phyloP scores from a whole-genome alignment of 2,329 filamentous ascomycete genomes.

The Cercospora nicotianae region DNA sequence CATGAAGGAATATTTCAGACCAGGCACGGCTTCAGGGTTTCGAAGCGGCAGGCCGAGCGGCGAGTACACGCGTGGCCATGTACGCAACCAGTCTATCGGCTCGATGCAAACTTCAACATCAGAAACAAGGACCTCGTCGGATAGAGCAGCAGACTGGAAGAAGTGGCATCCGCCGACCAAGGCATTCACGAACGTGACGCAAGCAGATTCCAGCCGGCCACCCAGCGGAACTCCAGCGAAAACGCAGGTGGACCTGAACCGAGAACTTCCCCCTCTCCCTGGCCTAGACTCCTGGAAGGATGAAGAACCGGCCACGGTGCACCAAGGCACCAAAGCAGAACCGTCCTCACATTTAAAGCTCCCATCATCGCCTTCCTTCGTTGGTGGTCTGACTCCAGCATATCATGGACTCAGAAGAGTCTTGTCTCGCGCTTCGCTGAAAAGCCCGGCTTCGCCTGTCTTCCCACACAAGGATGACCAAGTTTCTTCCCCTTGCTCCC shows the following conservation, averaged over 20 bases:
- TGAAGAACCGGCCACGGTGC: constrained; percentile 11
- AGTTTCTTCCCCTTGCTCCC: constrained; percentile 13
- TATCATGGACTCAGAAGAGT: constrained; percentile 17
- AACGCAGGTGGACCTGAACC: constrained; percentile 45
- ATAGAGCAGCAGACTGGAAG: constrained; percentile 17
- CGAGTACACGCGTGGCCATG: constrained; percentile 37
- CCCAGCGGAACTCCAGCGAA: constrained; percentile 15
- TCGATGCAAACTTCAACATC: constrained; percentile 30
- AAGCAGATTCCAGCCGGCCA: constrained; percentile 14
- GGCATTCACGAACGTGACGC: constrained; percentile 15
- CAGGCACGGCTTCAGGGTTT: constrained; percentile 30
- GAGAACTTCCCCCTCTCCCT: constrained; percentile 50
- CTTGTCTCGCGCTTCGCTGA: constrained; percentile 15
- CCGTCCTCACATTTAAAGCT: background rate
- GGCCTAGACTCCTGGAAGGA: constrained; percentile 46
- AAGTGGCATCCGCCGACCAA: constrained; percentile 21
- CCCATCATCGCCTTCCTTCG: constrained; percentile 2
- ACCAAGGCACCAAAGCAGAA: background rate
- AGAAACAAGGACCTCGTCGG: constrained; percentile 23
- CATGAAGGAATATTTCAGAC: constrained; percentile 45
- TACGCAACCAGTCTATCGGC: constrained; percentile 28
- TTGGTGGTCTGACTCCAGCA: constrained; percentile 8
- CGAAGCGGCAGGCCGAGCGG: constrained; percentile 28
- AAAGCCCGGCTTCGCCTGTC: constrained; percentile 3
- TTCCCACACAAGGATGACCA: constrained; percentile 10